Evolutionary conservation across 2,329 filamentous ascomycete species (phyloP), one percentile per base, ranked within the genome.

Genomic region (Aspergillus brasiliensis): DNA sequence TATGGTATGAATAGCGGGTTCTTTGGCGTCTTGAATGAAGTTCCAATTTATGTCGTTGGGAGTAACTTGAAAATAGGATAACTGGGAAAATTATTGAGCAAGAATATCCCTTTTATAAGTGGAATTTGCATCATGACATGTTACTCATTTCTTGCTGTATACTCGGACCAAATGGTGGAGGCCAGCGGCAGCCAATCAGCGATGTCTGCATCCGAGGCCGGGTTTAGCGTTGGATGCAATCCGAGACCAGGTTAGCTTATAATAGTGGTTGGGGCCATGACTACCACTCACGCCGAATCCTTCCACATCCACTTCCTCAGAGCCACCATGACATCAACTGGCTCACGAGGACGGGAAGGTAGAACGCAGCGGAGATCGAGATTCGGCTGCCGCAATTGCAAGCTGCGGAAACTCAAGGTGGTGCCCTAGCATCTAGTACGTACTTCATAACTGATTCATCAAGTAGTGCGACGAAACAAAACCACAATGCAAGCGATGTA

Each of bases 341-440:
- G 8, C 48, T 38, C 54, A 38, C 49, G 31, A 37, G 19, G 3
- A 17, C 53, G 19, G 40, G 21, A 56, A 28, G 17, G 37, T 19
- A 62, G n/a, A 13, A 38, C 53, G 51, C 23, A 0, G 38, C 65
- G 71, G 31, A 77, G 80, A 58, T 82, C 81, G 15, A 76, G 79
- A 67, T 75, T 71, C 60, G 81, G 82, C 34, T 84, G 82, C 56
- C 77, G 79, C 10, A 83, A 83, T 64, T 84, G 82, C 70, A 83
- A 83, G 67, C 75, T 83, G 4, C 66, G 82, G 60, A 82, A 82
- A 63, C 61, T 83, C 56, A 83, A 82, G 74, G 81, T 81, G 23
- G 2, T 34, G 69, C 60, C 13, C n/a, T 38, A 10, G 21, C 40
- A 23, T 19, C 31, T 34, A 10, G 31, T 34, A 6, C 4, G 13